phyloP scores from a whole-genome alignment of 208 protist genomes.

The Trypanosoma vivax region DNA sequence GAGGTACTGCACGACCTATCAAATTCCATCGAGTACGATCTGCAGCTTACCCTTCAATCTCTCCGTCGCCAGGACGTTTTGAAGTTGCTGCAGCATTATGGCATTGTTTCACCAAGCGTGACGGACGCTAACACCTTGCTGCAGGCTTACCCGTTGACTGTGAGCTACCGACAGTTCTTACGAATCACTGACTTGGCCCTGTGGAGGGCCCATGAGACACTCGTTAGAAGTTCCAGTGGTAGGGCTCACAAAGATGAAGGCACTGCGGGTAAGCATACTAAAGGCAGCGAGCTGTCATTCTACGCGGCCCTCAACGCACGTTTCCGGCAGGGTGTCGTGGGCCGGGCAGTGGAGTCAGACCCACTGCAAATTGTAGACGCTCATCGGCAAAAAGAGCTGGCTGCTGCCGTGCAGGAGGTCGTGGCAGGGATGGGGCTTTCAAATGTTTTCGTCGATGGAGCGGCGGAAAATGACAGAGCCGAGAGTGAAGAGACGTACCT shows the following conservation, averaged over 20 bases:
- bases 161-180: conserved; percentile 64
- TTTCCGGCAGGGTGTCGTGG: no score
- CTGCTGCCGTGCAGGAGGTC: conserved; percentile 29
- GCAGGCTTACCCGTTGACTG: conserved; percentile 31
- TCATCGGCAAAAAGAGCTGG: conserved; percentile 14
- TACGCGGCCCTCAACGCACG: conserved; percentile 10
- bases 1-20: conserved; percentile 9
- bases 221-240: not conserved
- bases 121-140: conserved; percentile 9
- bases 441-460: conserved; percentile 37
- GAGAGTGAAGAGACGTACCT: conserved; percentile 20
- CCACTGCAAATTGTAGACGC: no score
- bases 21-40: conserved; percentile 10
- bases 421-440: conserved; percentile 42
- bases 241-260: not conserved
- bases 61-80: conserved; percentile 27
- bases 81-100: conserved; percentile 30
- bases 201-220: conserved; percentile 21
- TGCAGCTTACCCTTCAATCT: conserved; percentile 15
- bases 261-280: not conserved
- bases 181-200: conserved; percentile 69
- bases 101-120: conserved; percentile 18
- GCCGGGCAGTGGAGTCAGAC: no score
- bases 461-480: conserved; percentile 1
- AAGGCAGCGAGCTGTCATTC: not conserved